These are phyloP conservation scores for Neurospora pannonica DNA, from an alignment of 495 filamentous ascomycete genomes.

Conservation along the genomic window DNA sequence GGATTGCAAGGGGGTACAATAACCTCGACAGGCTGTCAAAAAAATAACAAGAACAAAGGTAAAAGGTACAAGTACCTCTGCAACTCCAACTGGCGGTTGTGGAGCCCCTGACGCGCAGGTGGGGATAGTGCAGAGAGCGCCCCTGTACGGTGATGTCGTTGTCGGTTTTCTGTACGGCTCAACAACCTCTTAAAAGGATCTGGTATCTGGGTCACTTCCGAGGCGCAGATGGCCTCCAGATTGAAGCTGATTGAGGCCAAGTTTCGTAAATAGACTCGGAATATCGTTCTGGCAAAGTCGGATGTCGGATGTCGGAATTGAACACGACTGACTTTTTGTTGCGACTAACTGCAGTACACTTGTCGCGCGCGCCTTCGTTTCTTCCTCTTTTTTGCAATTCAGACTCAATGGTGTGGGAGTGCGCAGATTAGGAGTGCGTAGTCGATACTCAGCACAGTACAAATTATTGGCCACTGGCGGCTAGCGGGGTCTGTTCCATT, in stretches of 20 bases:
- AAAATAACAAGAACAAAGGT: neutral
- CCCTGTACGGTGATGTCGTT: conserved; percentile 5
- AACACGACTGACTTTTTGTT: neutral
- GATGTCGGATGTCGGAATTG: neutral
- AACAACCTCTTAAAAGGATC: neutral
- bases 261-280: neutral
- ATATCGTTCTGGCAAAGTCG: neutral
- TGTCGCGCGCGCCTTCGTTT: neutral
- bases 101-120: conserved; percentile 4
- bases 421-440: neutral
- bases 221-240: neutral
- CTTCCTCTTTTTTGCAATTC: neutral
- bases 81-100: neutral
- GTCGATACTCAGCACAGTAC: neutral
- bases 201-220: neutral
- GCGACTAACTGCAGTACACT: neutral
- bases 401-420: neutral
- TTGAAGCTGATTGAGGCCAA: neutral
- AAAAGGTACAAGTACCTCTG: neutral
- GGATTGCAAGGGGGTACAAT: neutral
- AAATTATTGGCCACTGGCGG: neutral
- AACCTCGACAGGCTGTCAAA: neutral
- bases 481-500: neutral
- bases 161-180: neutral
- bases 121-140: neutral